A percentile compares a stretch with the other conserved stretches of the same genome.
These are phyloP conservation scores for Psidium friedrichsthalianum DNA, from an alignment of 345 rosid genomes.

Conservation along the genomic window DNA sequence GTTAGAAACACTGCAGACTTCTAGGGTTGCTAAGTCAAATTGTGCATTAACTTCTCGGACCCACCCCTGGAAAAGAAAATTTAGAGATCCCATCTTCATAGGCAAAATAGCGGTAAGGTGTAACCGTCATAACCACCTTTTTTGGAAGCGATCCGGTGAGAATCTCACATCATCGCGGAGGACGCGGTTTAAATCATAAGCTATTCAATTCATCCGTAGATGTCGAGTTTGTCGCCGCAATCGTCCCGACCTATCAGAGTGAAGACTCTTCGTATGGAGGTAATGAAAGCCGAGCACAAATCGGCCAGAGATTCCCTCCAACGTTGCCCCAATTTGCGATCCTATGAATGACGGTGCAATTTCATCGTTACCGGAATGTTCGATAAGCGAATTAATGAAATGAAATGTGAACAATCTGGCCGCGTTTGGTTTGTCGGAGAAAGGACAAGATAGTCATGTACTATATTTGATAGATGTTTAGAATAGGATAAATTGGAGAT, in stretches of 20 bases:
- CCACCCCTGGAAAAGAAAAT: not conserved
- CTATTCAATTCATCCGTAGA: not conserved
- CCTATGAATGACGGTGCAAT: not conserved
- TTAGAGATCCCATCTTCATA: not conserved
- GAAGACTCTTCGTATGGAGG: not conserved
- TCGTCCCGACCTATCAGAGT: not conserved
- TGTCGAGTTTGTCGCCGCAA: accelerated
- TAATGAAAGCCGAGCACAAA: not conserved
- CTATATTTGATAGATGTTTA: too few relatives aligned
- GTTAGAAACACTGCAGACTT: not conserved
- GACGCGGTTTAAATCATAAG: not conserved
- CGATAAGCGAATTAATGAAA: not conserved
- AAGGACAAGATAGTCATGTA: too few relatives aligned
- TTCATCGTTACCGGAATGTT: accelerated
- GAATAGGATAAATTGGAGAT: too few relatives aligned
- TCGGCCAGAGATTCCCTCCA: not conserved
- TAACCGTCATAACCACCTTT: not conserved
- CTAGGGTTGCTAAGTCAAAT: not conserved
- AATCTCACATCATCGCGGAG: not conserved
- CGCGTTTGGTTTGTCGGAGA: too few relatives aligned
- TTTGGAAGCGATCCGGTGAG: too few relatives aligned
- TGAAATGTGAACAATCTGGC: not conserved
- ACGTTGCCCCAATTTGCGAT: not conserved
- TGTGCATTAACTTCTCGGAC: not conserved
- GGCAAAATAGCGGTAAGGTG: not conserved